These are phyloP conservation scores for Malassezia caprae DNA, from an alignment of 1,284 basidiomycete species.

Conservation along the genomic window DNA sequence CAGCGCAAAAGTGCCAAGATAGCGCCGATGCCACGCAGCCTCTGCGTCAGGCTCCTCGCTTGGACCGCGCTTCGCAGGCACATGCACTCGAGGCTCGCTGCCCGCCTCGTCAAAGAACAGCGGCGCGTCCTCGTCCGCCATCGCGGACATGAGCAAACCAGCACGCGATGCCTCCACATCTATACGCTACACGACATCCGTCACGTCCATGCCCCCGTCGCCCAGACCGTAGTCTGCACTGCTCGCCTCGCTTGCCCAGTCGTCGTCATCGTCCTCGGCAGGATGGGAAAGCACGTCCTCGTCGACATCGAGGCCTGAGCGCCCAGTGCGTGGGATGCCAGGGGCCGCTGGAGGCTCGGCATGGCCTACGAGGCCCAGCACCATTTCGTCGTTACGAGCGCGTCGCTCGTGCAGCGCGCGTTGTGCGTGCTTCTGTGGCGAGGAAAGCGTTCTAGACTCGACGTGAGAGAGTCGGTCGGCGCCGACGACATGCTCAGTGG, in stretches of 20 bases:
- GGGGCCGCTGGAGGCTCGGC: neutral
- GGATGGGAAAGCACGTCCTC: neutral
- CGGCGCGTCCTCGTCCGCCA: conserved; percentile 8
- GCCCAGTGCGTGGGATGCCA: neutral
- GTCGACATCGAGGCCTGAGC: conserved; percentile 7
- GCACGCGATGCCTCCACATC: conserved; percentile 1
- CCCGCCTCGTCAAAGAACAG: conserved; percentile 14
- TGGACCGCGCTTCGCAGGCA: neutral
- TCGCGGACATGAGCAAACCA: neutral
- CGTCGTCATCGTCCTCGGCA: conserved; percentile 10
- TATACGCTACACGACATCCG: conserved; percentile 17
- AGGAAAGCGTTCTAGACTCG: neutral
- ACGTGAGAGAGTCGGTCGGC: neutral
- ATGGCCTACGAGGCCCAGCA: neutral
- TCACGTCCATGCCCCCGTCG: conserved; percentile 21
- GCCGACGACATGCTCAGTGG: neutral
- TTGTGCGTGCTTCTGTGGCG: neutral
- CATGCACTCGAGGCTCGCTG: neutral
- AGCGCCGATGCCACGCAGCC: conserved; percentile 18
- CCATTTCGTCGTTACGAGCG: neutral
- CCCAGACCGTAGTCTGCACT: conserved; percentile 22
- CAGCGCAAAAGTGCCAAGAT: conserved; percentile 40
- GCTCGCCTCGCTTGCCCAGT: conserved; percentile 24
- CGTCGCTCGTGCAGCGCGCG: neutral
- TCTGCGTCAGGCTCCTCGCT: neutral